Conservation (phyloP, 75 land plant species). For the Azolla pinnata region DNA sequence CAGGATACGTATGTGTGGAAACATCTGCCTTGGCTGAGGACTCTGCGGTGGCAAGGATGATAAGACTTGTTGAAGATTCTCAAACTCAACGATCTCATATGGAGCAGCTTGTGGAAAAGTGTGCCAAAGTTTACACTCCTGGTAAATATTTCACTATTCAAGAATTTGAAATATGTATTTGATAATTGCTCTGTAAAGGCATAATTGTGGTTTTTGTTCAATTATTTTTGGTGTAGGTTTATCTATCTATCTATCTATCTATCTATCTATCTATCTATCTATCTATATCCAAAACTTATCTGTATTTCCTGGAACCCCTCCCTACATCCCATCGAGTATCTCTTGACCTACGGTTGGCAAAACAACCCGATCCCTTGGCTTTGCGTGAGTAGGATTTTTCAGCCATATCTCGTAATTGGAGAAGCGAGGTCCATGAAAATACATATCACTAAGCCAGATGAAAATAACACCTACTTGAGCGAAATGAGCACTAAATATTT, state of each 20-base stretch:
- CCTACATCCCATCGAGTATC: too few relatives aligned
- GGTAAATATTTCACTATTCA: too few relatives aligned
- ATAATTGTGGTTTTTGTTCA: too few relatives aligned
- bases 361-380: too few relatives aligned
- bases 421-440: slow-evolving; percentile 11
- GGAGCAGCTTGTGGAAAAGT: slow-evolving; percentile 60
- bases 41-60: slow-evolving; percentile 82
- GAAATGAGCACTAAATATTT: slow-evolving; percentile 16
- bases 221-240: too few relatives aligned
- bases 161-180: too few relatives aligned
- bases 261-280: too few relatives aligned
- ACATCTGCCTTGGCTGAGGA: slow-evolving; percentile 71
- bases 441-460: slow-evolving; percentile 13
- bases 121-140: slow-evolving; percentile 83
- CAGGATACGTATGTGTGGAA: slow-evolving; percentile 70
- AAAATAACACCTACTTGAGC: slow-evolving; percentile 9
- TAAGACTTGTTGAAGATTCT: slow-evolving; percentile 83
- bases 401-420: slow-evolving; percentile 12
- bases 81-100: slow-evolving; percentile 62
- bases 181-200: too few relatives aligned
- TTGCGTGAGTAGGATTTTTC: slow-evolving; percentile 3
- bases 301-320: too few relatives aligned
- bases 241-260: too few relatives aligned
- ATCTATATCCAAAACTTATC: too few relatives aligned
- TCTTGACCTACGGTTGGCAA: too few relatives aligned